These are phyloP conservation scores for Sugiyamaella boreocaroliniensis DNA, from an alignment of 805 yeast species.

Conservation along the genomic window DNA sequence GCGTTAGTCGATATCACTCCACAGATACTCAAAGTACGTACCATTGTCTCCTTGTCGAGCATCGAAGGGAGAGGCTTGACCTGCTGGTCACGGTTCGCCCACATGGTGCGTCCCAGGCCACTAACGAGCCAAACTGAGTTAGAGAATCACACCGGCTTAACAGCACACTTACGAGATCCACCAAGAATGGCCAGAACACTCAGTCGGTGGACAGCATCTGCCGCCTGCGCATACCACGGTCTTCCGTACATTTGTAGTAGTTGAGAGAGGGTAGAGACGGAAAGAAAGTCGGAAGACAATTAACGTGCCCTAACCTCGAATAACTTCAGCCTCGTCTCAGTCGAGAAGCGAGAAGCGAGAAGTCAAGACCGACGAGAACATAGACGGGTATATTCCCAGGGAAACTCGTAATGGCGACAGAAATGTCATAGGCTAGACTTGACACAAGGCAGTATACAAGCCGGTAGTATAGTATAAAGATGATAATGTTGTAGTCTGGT, in stretches of 20 bases:
- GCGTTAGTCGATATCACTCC: background rate
- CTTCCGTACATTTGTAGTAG: constrained; percentile 20
- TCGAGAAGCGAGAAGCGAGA: too few relatives aligned
- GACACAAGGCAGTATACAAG: too few relatives aligned
- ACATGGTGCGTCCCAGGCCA: constrained; percentile 47
- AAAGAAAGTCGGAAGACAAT: background rate
- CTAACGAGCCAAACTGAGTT: constrained; percentile 34
- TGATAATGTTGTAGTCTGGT: background rate
- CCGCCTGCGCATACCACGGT: constrained; percentile 71
- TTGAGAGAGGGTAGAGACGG: background rate
- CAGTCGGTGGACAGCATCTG: constrained; percentile 66
- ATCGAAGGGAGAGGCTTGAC: constrained; percentile 2
- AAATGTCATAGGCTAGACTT: too few relatives aligned
- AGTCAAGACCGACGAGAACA: too few relatives aligned
- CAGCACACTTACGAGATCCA: constrained; percentile 30
- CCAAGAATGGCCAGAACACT: constrained; percentile 65
- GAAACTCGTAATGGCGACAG: too few relatives aligned
- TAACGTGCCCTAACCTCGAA: background rate
- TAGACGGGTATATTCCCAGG: too few relatives aligned
- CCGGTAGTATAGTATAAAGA: too few relatives aligned
- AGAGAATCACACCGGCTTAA: background rate
- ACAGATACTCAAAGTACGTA: background rate
- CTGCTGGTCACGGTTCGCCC: constrained; percentile 42
- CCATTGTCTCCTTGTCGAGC: constrained; percentile 1
- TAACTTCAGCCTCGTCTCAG: too few relatives aligned